Percentiles rank a stretch among this genome's conserved stretches.
phyloP scores from a whole-genome alignment of 2,329 filamentous ascomycete species.

The Podosphaera xanthii region DNA sequence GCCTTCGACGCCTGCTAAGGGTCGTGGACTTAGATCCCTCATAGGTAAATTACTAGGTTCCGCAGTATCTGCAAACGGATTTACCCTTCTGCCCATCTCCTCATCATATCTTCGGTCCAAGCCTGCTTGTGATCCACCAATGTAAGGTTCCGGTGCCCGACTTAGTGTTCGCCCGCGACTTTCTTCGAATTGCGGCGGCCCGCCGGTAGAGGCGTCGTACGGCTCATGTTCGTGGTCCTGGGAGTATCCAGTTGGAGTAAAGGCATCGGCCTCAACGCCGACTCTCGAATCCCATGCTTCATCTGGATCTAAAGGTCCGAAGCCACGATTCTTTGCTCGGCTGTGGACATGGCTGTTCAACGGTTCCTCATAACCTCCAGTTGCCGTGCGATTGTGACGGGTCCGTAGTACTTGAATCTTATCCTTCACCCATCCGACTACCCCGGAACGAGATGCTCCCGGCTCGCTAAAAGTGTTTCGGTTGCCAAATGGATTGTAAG shows the following conservation, averaged over 20 bases:
- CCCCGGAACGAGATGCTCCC: slow-evolving; percentile 31
- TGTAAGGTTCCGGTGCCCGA: slow-evolving; percentile 21
- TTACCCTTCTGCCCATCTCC: slow-evolving; percentile 22
- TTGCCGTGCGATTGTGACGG: slow-evolving; percentile 39
- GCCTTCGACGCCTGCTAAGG: too few relatives aligned
- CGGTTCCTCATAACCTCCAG: slow-evolving; percentile 47
- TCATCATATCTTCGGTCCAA: slow-evolving; percentile 23
- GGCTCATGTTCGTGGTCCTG: slow-evolving; percentile 44
- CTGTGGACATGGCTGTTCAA: slow-evolving; percentile 18
- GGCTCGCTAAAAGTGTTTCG: slow-evolving; percentile 20
- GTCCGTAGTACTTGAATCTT: slow-evolving; percentile 40
- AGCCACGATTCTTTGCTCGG: slow-evolving; percentile 27
- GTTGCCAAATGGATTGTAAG: slow-evolving; percentile 45
- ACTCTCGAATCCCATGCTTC: slow-evolving; percentile 72
- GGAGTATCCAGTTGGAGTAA: slow-evolving; percentile 40
- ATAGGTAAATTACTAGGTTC: slow-evolving; percentile 37
- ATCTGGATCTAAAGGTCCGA: slow-evolving; percentile 54
- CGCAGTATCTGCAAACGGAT: slow-evolving; percentile 49
- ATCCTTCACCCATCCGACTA: slow-evolving; percentile 51
- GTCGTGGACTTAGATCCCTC: slow-evolving; percentile 49
- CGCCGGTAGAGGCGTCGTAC: slow-evolving; percentile 23
- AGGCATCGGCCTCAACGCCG: slow-evolving; percentile 44
- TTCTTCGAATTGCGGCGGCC: slow-evolving; percentile 20
- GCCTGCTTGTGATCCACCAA: slow-evolving; percentile 19
- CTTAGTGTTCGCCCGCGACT: slow-evolving; percentile 21